Evolutionary conservation across 148 eudicot genomes (phyloP).

Genomic region (Nepenthes gracilis): DNA sequence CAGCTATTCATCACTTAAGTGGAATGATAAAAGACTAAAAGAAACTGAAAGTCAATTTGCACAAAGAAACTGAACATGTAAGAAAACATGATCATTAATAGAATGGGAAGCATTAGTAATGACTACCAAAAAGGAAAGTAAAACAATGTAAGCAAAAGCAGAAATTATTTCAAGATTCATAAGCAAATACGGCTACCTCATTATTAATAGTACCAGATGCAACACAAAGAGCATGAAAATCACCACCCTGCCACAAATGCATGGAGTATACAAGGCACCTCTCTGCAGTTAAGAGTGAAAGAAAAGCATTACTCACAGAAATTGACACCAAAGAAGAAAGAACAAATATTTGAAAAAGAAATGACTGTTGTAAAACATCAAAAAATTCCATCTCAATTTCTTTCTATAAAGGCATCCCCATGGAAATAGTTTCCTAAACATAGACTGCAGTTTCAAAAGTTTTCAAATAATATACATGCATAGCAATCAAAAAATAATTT

Average conservation of each 20-base stretch:
- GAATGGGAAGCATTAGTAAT: no score
- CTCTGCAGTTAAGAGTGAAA: slow-evolving; percentile 28
- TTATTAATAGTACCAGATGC: slow-evolving; percentile 94
- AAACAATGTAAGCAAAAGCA: background rate
- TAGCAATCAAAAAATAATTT: no score
- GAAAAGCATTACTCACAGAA: background rate
- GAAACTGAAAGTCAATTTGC: no score
- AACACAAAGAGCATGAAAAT: slow-evolving; percentile 39
- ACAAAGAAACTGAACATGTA: no score
- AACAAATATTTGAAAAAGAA: background rate
- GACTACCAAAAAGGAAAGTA: background rate
- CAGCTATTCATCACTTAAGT: no score
- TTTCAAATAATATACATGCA: no score
- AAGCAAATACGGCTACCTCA: slow-evolving; percentile 37
- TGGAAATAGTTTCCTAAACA: background rate
- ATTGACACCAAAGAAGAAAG: background rate
- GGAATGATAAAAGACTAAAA: no score
- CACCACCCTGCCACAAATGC: slow-evolving; percentile 55
- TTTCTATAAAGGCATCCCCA: background rate
- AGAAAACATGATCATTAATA: no score
- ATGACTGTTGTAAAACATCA: background rate
- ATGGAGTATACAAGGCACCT: slow-evolving; percentile 86
- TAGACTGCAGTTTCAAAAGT: no score
- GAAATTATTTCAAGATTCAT: slow-evolving; percentile 2
- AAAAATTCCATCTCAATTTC: background rate